Base-by-base conservation (phyloP, 768 basidiomycete species). In the Daedaleopsis sinensis region DNA sequence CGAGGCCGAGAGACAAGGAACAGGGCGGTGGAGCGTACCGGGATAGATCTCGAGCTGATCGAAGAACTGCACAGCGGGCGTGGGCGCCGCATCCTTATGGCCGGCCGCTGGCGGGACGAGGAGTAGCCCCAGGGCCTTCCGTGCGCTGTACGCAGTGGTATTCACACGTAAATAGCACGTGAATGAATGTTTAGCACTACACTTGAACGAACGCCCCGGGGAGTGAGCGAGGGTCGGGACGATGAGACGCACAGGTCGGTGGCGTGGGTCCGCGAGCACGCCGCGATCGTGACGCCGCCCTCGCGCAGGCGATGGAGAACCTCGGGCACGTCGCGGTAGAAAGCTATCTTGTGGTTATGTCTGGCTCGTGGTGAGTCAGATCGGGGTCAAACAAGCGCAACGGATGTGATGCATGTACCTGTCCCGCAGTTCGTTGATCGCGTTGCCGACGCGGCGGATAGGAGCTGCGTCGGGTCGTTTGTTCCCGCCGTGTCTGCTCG, bases 21-120 rank as follows among this genome's bases (percentile, higher is more conserved):
- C 27, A 7, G 4, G 27, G 27, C 27, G 27, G 27, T 7, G 27
- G 27, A 7, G 27, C 27, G 27, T 62, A 84, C 86, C 87, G 24
- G 89, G 89, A 69, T 89, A 92, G 72, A 93, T 90, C 68, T 92
- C 89, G 48, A 84, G 64, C 59, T 91, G 82, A 67, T 89, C 84
- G 68, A 92, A 90, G 64, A 85, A 88, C 36, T 80, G 72, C 55
- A 82, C 78, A 0, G 89, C 90, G 18, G 82, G 74, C 15, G 70
- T 77, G 0, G 78, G 72, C 7, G 71, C 65, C 1, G 64, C 71
- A 37, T 64, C 68, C 27, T 73, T 68, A 37, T 76, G 72, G 15
- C 75, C 74, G 2, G 62, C 48, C 43, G 69, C 67, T 3, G 80
- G 77, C 15, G 82, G 81, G 7, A 91, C 73, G 19, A 81, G 80